A percentile compares a stretch with the other conserved stretches of the same genome.
Evolutionary conservation across 257 asterid genomes (phyloP).

Genomic region (Craterostigma plantagineum): DNA sequence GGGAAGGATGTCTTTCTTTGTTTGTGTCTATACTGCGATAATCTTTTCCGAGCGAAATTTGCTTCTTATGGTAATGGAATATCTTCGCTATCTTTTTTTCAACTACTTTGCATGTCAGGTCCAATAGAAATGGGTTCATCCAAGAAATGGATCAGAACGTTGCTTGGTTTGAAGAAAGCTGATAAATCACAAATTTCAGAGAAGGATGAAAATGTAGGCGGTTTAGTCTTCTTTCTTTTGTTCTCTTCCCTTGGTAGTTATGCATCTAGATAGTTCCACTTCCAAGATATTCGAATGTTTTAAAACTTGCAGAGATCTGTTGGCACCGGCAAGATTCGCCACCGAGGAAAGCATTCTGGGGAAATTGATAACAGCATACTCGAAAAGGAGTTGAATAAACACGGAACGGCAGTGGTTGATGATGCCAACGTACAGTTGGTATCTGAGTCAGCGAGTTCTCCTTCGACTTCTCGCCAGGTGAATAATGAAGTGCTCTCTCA

Average conservation of each 20-base stretch:
- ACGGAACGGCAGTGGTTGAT: background rate
- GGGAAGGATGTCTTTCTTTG: no score
- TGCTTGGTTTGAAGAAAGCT: constrained; percentile 53
- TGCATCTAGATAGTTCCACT: no score
- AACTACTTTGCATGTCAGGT: constrained; percentile 28
- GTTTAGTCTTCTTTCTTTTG: no score
- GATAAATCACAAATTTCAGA: constrained; percentile 35
- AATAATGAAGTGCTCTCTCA: background rate
- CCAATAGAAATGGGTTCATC: constrained; percentile 53
- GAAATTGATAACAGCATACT: background rate
- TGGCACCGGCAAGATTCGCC: constrained; percentile 15
- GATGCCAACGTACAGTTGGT: background rate
- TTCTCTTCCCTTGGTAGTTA: no score
- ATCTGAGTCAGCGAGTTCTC: background rate
- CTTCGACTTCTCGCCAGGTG: background rate
- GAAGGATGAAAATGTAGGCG: constrained; percentile 49
- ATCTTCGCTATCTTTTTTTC: no score
- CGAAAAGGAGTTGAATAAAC: no score
- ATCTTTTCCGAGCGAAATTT: no score
- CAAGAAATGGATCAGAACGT: constrained; percentile 59
- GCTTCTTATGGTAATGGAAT: no score
- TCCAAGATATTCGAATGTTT: constrained; percentile 3
- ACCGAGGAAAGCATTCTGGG: background rate
- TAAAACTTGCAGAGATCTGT: constrained; percentile 34
- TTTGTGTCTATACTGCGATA: no score